Evolutionary conservation across 108 stramenopile genomes (phyloP), one percentile per base, ranked within the genome.

Genomic region (Craspedostauros australis): DNA sequence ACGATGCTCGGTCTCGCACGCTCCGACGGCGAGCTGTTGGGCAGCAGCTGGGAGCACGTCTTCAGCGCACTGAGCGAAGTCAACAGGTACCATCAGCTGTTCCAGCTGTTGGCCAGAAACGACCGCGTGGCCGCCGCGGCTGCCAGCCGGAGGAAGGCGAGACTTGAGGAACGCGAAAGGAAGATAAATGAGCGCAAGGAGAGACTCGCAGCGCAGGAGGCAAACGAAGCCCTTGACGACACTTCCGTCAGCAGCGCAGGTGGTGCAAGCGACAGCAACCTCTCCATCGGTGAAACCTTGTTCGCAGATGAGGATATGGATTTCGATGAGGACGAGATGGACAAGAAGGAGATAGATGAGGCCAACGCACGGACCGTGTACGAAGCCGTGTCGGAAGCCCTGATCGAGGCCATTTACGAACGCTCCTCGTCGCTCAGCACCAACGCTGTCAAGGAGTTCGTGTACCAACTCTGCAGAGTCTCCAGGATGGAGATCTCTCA

Each of bases 11-110:
- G 61, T 11, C 52, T 99, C 32, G 96, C 93, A 0, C 53, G 77
- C 19, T 73, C 84, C 36, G 91, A 95, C 31, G 98, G 96, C 19
- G 94, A 98, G 53, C 72, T 79, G 30, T 75, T 99, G 6, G 90
- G 84, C 21, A 66, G 64, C 21, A 79, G 91, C 16, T 99, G 98
- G 98, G 84, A 87, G 53, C 82, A 85, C 34, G 77, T 97, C 20
- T 93, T 98, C 58, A 70, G 68, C 31, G 86, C 92, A 29, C 53
- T 98, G 55, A 84, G 80, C 36, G 95, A 96, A 73, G 72, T 99
- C 32, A 79, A 89, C 54, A 75, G 85, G 6, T 72, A 88, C 38
- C 84, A 86, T 36, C 82, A 93, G 46, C 59, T 93, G 3, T 93
- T 83, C 60, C 84, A 93, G 30, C 53, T 79, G n/a, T 70, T 85